A percentile compares a stretch with the other conserved stretches of the same genome.
These are phyloP conservation scores for Penicillium crustosum DNA, from an alignment of 2,329 filamentous ascomycete genomes.

Conservation along the genomic window DNA sequence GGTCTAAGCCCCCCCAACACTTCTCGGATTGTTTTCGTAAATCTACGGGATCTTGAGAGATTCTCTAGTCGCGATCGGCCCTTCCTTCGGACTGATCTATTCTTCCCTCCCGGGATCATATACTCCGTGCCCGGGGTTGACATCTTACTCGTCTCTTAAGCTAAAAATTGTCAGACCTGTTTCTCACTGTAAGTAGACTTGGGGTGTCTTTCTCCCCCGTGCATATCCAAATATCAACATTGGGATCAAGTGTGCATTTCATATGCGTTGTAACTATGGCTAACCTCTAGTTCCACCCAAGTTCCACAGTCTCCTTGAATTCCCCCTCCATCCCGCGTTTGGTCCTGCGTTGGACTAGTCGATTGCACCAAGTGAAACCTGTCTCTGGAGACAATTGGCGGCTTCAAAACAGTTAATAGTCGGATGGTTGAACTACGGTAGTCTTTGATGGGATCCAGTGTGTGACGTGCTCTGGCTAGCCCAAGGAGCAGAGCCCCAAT, in stretches of 20 bases:
- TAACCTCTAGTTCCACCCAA: conserved; percentile 17
- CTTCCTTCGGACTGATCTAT: conserved; percentile 16
- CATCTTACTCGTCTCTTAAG: conserved; percentile 16
- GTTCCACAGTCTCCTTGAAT: conserved; percentile 20
- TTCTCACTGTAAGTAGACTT: conserved; percentile 20
- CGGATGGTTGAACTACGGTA: conserved; percentile 24
- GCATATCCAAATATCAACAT: conserved; percentile 20
- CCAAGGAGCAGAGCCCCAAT: conserved; percentile 16
- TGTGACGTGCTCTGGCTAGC: conserved; percentile 27
- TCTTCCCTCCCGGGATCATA: background rate
- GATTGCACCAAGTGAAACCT: background rate
- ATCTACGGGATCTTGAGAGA: background rate
- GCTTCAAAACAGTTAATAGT: background rate
- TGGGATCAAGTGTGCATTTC: conserved; percentile 19
- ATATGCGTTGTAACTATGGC: conserved; percentile 23
- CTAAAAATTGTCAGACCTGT: conserved; percentile 1
- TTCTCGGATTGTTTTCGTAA: conserved; percentile 23
- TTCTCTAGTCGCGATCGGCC: conserved; percentile 18
- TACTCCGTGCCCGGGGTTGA: conserved; percentile 1
- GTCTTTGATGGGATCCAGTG: conserved; percentile 19
- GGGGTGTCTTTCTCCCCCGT: conserved; percentile 9
- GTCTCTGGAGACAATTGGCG: background rate
- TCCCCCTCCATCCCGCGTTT: background rate
- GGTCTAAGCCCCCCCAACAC: conserved; percentile 2
- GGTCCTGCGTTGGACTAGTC: background rate